Evolutionary conservation across 1,284 basidiomycete species (phyloP), one percentile per base, ranked within the genome.

Genomic region (Afroboletus lepidellus): DNA sequence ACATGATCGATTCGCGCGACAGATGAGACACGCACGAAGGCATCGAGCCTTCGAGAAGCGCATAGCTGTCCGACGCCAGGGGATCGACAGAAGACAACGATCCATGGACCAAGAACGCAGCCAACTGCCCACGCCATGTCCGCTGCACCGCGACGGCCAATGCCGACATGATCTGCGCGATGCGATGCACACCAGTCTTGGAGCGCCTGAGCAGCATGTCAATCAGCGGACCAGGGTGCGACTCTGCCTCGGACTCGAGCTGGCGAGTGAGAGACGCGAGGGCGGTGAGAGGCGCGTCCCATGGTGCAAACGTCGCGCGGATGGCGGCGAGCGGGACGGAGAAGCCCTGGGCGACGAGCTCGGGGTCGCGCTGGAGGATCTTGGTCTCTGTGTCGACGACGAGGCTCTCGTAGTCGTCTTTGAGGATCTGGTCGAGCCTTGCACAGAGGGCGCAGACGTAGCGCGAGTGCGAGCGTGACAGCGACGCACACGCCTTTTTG

Each of bases 291-390:
- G 90, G 91, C 9, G 87, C 85, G 60, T 92, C 87, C 92, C 92
- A 94, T 64, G 81, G 80, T 20, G 88, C 79, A 66, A 94, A 94
- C 7, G 80, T 81, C 3, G 92, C 90, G 43, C 88, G 81, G 47
- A 94, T 72, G 7, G 85, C 84, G 0, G 92, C 89, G 27, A 94
- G 73, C 1, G 92, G 91, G 3, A 94, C 91, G 64, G 89, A 92
- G 6, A 85, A 85, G 38, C 87, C 82, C 50, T 76, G 77, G 50
- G 83, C 80, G 33, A 94, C 91, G 20, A 92, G 76, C 48, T 74
- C 77, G 8, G 83, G 74, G 62, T 94, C 90, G 46, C 84, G 80
- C 36, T 73, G 73, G 32, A 94, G 76, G 25, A 94, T 77, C 62
- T 82, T 86, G n/a, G 83, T 80, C 67, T 94, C 92, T 2, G 87